phyloP scores from a whole-genome alignment of 202 grass and related monocot genomes.

The Carex sylvatica region DNA sequence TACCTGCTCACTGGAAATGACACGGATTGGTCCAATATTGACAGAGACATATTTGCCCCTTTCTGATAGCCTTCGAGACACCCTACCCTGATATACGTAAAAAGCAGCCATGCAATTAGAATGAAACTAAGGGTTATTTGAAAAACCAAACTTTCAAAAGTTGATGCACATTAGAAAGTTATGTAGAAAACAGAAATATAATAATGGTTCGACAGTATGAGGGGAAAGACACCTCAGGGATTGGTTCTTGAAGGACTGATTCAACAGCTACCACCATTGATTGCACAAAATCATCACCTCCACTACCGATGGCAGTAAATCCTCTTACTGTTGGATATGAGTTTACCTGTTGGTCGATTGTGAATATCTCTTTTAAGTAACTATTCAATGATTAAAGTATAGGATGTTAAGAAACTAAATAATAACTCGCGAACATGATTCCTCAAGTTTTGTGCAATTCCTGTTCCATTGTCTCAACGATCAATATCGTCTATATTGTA shows the following conservation, averaged over 20 bases:
- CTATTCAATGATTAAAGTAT: constrained; percentile 3
- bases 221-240: constrained; percentile 66
- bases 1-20: constrained; percentile 92
- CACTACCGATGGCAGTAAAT: constrained; percentile 95
- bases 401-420: neutral
- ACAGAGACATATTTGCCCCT: constrained; percentile 88
- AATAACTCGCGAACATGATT: neutral
- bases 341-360: constrained; percentile 53
- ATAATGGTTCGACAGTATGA: constrained; percentile 3
- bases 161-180: neutral
- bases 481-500: neutral
- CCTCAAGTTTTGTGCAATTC: neutral
- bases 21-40: constrained; percentile 89
- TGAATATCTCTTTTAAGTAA: neutral
- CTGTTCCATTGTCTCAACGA: neutral
- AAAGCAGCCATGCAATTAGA: neutral
- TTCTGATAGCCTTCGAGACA: constrained; percentile 76
- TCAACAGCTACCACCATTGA: constrained; percentile 93
- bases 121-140: neutral
- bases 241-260: constrained; percentile 74
- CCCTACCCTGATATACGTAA: constrained; percentile 44
- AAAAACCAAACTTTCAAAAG: neutral
- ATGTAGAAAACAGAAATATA: neutral
- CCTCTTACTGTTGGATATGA: constrained; percentile 81
- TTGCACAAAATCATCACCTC: constrained; percentile 98